Percentiles rank a stretch among this genome's conserved stretches.
These are phyloP conservation scores for Piper betle DNA, from an alignment of 164 flowering plant genomes.

Conservation along the genomic window DNA sequence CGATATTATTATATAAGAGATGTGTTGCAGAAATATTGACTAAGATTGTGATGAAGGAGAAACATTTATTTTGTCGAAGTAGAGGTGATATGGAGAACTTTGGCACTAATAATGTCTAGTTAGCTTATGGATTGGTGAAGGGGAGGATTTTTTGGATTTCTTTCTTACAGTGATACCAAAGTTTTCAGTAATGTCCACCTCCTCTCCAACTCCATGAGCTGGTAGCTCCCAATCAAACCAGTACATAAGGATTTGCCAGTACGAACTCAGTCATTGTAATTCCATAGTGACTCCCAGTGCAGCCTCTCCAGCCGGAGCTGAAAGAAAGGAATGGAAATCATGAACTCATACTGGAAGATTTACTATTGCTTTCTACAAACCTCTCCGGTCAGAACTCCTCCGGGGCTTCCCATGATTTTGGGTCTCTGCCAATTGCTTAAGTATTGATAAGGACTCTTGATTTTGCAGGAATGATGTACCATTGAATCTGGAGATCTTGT, in stretches of 20 bases:
- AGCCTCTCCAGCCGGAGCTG: constrained; percentile 7
- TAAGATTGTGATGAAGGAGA: too few relatives aligned
- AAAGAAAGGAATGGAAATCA: constrained; percentile 5
- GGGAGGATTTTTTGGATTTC: too few relatives aligned
- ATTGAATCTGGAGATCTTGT: not conserved
- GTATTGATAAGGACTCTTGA: constrained; percentile 7
- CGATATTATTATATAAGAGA: too few relatives aligned
- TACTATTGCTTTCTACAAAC: too few relatives aligned
- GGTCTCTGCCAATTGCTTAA: constrained; percentile 10
- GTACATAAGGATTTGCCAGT: constrained; percentile 44
- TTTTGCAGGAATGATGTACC: constrained; percentile 5
- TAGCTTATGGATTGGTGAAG: too few relatives aligned
- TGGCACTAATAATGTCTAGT: too few relatives aligned
- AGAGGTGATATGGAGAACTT: too few relatives aligned
- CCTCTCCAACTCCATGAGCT: constrained; percentile 53
- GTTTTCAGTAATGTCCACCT: constrained; percentile 53
- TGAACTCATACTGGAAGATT: not conserved
- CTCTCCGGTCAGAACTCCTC: constrained; percentile 6
- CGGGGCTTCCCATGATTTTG: constrained; percentile 4
- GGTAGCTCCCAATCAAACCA: constrained; percentile 21
- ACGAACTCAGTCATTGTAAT: not conserved
- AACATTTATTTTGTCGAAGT: too few relatives aligned
- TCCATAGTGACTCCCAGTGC: constrained; percentile 3
- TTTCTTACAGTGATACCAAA: constrained; percentile 62
- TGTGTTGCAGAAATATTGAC: too few relatives aligned